Base-by-base conservation (phyloP, 2,329 filamentous ascomycete genomes). In the Colletotrichum costaricense region DNA sequence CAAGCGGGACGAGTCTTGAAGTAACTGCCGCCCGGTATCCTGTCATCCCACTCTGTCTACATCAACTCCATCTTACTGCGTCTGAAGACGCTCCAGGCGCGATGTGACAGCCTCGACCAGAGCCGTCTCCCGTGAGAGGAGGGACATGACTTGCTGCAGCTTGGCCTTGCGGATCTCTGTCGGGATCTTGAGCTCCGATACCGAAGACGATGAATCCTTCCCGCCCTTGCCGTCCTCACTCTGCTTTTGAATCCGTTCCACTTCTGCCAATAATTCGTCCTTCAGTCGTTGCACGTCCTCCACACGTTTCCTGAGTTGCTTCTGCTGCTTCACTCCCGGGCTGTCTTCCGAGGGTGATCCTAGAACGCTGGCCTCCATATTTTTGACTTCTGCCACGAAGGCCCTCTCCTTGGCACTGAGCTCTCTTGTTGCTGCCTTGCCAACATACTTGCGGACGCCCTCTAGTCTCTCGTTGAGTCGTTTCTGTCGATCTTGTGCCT, bases 51-150 rank as follows among this genome's bases (percentile, higher is more conserved):
- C 24, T 63, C 62, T 63, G 57, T 57, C 52, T 67, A 59, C 30
- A 19, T 22, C 9, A 35, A 62, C 4, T 30, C 24, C 68, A 33
- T 46, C 42, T 54, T 38, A 24, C 62, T 70, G 70, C 55, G 74
- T 72, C 74, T 85, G 83, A 67, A 94, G 82, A 74, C 86, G 88
- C 80, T 92, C 89, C 75, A 94, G 81, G 69, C 92, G 86, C 69
- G 86, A 86, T 76, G 88, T 91, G 26, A 93, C 88, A 26, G 90
- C 92, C 76, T 94, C 92, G 7, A 94, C 90, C 77, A 94, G 81
- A 5, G 91, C 91, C 59, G 89, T 89, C 82, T 94, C 92, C 33
- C 92, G 85, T 70, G 92, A 90, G 75, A 94, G 82, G 73, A 93
- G 81, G 33, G 83, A 83, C 81, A 90, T 90, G 26, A 94, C 90